Percentiles rank a stretch among this genome's conserved stretches.
Evolutionary conservation across 768 basidiomycete genomes (phyloP).

Genomic region (Pisolithus tinctorius): DNA sequence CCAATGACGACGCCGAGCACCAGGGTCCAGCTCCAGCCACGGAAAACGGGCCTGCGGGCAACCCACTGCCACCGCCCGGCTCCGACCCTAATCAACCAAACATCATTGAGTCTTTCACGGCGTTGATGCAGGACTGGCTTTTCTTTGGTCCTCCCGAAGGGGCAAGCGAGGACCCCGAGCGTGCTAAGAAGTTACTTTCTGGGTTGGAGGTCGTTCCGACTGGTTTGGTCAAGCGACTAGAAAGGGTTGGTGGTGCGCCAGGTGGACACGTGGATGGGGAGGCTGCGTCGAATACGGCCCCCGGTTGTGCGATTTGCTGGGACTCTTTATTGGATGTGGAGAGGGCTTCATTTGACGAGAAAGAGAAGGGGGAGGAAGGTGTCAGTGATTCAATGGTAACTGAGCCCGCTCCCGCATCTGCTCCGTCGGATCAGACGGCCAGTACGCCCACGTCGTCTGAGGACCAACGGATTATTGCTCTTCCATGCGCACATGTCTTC

Average conservation of each 20-base stretch:
- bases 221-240: conserved; percentile 60
- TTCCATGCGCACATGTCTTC: conserved; percentile 80
- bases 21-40: background rate
- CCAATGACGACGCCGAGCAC: background rate
- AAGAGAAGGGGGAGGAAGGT: conserved; percentile 1
- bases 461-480: conserved; percentile 48
- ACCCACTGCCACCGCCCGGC: background rate
- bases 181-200: conserved; percentile 55
- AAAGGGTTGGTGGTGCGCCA: conserved; percentile 38
- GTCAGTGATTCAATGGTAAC: conserved; percentile 13
- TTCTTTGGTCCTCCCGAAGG: conserved; percentile 23
- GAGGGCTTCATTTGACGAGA: conserved; percentile 29
- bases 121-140: conserved; percentile 21
- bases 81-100: conserved; percentile 10
- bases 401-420: conserved; percentile 11
- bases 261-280: conserved; percentile 26
- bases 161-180: conserved; percentile 55
- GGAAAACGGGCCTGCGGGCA: background rate
- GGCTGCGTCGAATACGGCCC: conserved; percentile 29
- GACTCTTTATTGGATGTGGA: conserved; percentile 49
- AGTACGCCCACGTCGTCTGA: conserved; percentile 3
- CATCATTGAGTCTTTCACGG: conserved; percentile 19
- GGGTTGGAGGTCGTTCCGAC: conserved; percentile 61
- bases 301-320: conserved; percentile 72
- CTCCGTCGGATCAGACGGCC: background rate